Evolutionary conservation across 495 filamentous ascomycete species (phyloP).

Genomic region (Chaetomidium leptoderma): DNA sequence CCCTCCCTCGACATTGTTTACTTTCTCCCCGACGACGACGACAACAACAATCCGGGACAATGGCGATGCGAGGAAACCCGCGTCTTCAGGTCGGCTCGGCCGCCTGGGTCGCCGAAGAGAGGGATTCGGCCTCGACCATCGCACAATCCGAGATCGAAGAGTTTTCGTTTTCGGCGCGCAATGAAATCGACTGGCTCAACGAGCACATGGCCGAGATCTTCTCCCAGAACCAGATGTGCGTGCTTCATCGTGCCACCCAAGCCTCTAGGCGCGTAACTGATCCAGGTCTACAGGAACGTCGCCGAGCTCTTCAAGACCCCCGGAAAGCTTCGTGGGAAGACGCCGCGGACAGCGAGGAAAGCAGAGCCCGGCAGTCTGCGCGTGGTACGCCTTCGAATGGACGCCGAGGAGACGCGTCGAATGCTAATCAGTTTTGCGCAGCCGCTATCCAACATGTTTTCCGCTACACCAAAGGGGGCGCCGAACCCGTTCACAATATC

Average conservation of each 20-base stretch:
- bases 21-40: neutral
- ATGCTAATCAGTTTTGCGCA: constrained; percentile 38
- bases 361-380: constrained; percentile 58
- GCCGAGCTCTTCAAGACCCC: constrained; percentile 94
- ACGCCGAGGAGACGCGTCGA: constrained; percentile 3
- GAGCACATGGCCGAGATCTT: constrained; percentile 97
- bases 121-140: constrained; percentile 46
- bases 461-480: constrained; percentile 43
- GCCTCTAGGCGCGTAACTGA: neutral
- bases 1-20: constrained; percentile 4
- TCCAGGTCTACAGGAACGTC: constrained; percentile 58
- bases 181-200: constrained; percentile 93
- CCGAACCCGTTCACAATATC: constrained; percentile 44
- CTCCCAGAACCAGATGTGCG: constrained; percentile 75
- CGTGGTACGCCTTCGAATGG: constrained; percentile 51
- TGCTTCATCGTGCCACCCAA: constrained; percentile 21
- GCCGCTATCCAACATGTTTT: constrained; percentile 82
- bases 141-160: constrained; percentile 71
- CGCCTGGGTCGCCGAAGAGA: constrained; percentile 52
- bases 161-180: constrained; percentile 79
- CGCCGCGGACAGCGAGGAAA: constrained; percentile 77
- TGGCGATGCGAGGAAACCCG: constrained; percentile 49
- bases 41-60: constrained; percentile 29
- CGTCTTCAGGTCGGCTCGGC: constrained; percentile 53
- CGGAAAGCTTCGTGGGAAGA: constrained; percentile 89